Evolutionary conservation across 352 stramenopile genomes (phyloP), one percentile per base, ranked within the genome.

Genomic region (Pythium angustatum): DNA sequence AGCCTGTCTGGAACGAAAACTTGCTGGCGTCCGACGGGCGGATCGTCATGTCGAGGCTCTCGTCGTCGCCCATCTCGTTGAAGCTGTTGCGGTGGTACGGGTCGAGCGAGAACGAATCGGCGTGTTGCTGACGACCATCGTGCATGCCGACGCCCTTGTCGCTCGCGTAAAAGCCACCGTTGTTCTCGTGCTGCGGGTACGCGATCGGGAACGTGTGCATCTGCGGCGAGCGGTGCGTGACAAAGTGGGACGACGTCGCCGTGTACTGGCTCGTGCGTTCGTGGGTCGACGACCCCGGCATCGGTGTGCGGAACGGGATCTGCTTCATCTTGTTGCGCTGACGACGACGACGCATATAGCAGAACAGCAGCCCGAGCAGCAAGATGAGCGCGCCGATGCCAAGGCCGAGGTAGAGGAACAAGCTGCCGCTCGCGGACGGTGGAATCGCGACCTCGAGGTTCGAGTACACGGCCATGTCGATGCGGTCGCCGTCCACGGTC

Each of bases 401-500:
- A 27, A 91, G 50, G n/a, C 82, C 83, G 40, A 91, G 71, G 70
- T 91, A 91, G 22, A 93, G 53, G 54, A 91, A 91, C 21, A 81
- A 30, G 28, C 74, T 75, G 53, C 80, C 81, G 19, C 69, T 72
- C 2, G 69, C 73, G 34, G 74, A 87, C 36, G 63, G 69, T 0
- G 77, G 59, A n/a, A 89, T 75, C 19, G 82, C 75, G 27, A 88
- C 84, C 11, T 75, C 75, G 33, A 91, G 65, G 33, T 69, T 85
- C 43, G 81, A 91, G 69, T 93, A 93, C 31, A 93, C 85, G 15
- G 84, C 84, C 82, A 91, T 90, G 47, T 93, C 82, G 62, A 93
- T 76, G 30, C 82, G 84, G 21, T 86, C 71, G 17, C 84, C 84
- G 62, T 93, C 84, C 28, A 81, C 71, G 27, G 81, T 91, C 52